phyloP scores from a whole-genome alignment of 1,284 basidiomycete genomes.

The Apiotrichum sp. region DNA sequence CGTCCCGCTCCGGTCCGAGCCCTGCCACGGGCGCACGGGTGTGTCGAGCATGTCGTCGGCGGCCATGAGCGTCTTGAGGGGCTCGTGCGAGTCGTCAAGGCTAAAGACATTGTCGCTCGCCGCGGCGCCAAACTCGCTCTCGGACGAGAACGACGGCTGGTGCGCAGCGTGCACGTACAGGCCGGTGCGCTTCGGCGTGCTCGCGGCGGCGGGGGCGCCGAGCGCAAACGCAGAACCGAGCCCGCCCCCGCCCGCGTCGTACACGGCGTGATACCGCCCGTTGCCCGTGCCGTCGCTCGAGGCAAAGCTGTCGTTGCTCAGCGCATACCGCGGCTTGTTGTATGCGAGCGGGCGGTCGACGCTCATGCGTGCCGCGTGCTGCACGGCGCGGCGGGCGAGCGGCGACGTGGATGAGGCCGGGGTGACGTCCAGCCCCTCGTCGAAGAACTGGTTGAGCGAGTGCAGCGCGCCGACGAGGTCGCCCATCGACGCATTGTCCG shows the following conservation, averaged over 20 bases:
- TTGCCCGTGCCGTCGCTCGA: not conserved
- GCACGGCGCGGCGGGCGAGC: not conserved
- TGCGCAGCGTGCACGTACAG: slow-evolving; percentile 12
- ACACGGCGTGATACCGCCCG: not conserved
- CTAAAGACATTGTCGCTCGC: slow-evolving; percentile 21
- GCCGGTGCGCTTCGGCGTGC: not conserved
- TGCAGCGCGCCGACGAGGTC: slow-evolving; percentile 80
- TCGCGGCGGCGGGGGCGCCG: not conserved
- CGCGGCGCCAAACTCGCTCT: slow-evolving; percentile 20
- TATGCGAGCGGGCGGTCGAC: slow-evolving; percentile 2
- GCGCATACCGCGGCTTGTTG: not conserved
- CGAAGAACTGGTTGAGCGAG: slow-evolving; percentile 79
- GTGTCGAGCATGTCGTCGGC: slow-evolving; percentile 4
- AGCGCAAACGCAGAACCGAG: not conserved
- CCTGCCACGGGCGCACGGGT: slow-evolving; percentile 9
- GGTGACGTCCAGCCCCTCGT: slow-evolving; percentile 48
- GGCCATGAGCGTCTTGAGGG: not conserved
- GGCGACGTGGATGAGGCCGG: slow-evolving; percentile 10
- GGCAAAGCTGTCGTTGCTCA: not conserved
- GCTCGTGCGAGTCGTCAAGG: slow-evolving; percentile 18
- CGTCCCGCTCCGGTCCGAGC: slow-evolving; percentile 8
- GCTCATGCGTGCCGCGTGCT: slow-evolving; percentile 5
- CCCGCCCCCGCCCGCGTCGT: not conserved
- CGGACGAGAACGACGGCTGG: slow-evolving; percentile 15
- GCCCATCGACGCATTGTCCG: slow-evolving; percentile 57